These are phyloP conservation scores for Gamsiella multidivaricata DNA, from an alignment of 192 early-diverging fungal genomes.

Conservation along the genomic window DNA sequence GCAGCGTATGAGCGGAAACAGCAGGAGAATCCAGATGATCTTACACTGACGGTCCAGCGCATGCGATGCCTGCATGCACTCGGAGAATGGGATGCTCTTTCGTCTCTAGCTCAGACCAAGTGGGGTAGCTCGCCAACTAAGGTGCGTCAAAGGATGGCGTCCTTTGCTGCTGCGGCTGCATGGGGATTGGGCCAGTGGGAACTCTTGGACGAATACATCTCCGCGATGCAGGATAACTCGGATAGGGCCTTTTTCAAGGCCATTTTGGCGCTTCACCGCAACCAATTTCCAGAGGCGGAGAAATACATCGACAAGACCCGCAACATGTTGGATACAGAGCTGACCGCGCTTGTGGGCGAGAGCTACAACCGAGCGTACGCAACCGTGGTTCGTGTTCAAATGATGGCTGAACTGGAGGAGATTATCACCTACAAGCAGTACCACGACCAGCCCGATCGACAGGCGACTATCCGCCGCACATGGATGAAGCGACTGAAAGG, in stretches of 20 bases:
- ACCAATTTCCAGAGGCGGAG: constrained; percentile 78
- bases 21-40: constrained; percentile 77
- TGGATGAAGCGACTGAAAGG: constrained; percentile 92
- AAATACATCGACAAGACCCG: constrained; percentile 83
- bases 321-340: constrained; percentile 83
- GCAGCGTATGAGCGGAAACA: constrained; percentile 84
- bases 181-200: constrained; percentile 93
- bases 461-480: constrained; percentile 79
- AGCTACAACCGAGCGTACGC: constrained; percentile 94
- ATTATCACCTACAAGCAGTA: constrained; percentile 90
- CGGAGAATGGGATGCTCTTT: constrained; percentile 92
- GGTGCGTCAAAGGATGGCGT: constrained; percentile 81
- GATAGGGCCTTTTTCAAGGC: constrained; percentile 89
- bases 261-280: constrained; percentile 84
- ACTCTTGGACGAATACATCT: constrained; percentile 91
- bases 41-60: constrained; percentile 82
- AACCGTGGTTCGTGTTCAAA: constrained; percentile 91
- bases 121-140: constrained; percentile 72
- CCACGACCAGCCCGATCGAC: constrained; percentile 81
- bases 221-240: constrained; percentile 78
- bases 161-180: constrained; percentile 90
- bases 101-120: constrained; percentile 79
- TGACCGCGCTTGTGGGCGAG: constrained; percentile 90
- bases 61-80: constrained; percentile 94
- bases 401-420: constrained; percentile 98